Conservation (phyloP, 768 basidiomycete species). For the Clathrus columnatus region DNA sequence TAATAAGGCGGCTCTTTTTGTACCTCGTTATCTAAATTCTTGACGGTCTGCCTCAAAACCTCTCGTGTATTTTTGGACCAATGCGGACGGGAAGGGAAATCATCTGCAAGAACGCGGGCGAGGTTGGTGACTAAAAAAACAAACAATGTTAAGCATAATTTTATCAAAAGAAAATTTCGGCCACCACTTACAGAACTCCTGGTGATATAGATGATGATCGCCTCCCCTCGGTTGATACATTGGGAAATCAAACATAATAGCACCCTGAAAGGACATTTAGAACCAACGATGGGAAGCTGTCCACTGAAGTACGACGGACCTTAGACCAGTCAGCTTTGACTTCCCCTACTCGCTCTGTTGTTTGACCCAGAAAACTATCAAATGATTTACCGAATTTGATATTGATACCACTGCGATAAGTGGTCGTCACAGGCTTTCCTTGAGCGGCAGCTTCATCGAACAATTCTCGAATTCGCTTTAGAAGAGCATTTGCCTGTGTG, state of each 20-base stretch:
- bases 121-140: conserved; percentile 5
- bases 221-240: conserved; percentile 8
- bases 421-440: conserved; percentile 10
- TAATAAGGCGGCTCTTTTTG: background rate
- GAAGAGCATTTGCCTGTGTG: conserved; percentile 6
- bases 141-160: background rate
- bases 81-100: conserved; percentile 12
- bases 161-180: background rate
- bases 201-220: conserved; percentile 9
- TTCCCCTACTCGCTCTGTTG: conserved; percentile 7
- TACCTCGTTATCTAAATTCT: conserved; percentile 5
- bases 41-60: conserved; percentile 6
- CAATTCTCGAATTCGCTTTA: conserved; percentile 11
- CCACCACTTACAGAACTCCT: conserved; percentile 9
- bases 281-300: too few relatives aligned
- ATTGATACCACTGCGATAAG: conserved; percentile 13
- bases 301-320: background rate
- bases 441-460: conserved; percentile 12
- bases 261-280: background rate
- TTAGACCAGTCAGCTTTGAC: conserved; percentile 10
- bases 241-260: conserved; percentile 12
- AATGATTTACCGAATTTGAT: conserved; percentile 13
- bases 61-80: conserved; percentile 13
- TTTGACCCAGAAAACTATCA: conserved; percentile 11
- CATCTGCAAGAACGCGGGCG: conserved; percentile 4